phyloP scores from a whole-genome alignment of 2,329 filamentous ascomycete species.

The Microdochium nivale region DNA sequence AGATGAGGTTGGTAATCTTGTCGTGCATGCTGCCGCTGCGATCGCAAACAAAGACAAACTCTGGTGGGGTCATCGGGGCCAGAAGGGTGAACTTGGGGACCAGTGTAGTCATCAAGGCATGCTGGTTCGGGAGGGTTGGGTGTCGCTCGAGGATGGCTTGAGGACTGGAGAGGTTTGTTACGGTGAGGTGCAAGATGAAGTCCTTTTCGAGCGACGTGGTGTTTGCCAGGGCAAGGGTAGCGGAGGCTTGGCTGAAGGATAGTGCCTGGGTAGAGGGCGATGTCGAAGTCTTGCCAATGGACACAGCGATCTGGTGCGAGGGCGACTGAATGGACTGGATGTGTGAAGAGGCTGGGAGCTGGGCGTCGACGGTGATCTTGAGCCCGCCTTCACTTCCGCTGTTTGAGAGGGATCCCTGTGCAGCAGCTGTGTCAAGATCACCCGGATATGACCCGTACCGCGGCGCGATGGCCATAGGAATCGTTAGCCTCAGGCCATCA shows the following conservation, averaged over 20 bases:
- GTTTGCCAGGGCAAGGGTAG: constrained; percentile 41
- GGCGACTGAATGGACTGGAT: constrained; percentile 58
- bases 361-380: constrained; percentile 49
- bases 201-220: constrained; percentile 50
- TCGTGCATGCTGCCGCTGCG: constrained; percentile 57
- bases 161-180: constrained; percentile 51
- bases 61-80: constrained; percentile 24
- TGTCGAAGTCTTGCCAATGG: constrained; percentile 48
- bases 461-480: constrained; percentile 59
- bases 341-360: constrained; percentile 44
- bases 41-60: constrained; percentile 67
- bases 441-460: constrained; percentile 48
- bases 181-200: constrained; percentile 57
- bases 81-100: constrained; percentile 62
- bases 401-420: not conserved
- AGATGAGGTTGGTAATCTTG: constrained; percentile 43
- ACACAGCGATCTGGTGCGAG: constrained; percentile 58
- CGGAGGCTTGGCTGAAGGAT: constrained; percentile 51
- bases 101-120: constrained; percentile 61
- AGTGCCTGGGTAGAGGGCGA: constrained; percentile 32
- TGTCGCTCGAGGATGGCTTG: constrained; percentile 60
- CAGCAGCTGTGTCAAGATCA: constrained; percentile 14
- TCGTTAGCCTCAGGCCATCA: constrained; percentile 60
- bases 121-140: constrained; percentile 48
- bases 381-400: constrained; percentile 25